Evolutionary conservation across 305 asterid genomes (phyloP).

Genomic region (Fraxinus albicans): DNA sequence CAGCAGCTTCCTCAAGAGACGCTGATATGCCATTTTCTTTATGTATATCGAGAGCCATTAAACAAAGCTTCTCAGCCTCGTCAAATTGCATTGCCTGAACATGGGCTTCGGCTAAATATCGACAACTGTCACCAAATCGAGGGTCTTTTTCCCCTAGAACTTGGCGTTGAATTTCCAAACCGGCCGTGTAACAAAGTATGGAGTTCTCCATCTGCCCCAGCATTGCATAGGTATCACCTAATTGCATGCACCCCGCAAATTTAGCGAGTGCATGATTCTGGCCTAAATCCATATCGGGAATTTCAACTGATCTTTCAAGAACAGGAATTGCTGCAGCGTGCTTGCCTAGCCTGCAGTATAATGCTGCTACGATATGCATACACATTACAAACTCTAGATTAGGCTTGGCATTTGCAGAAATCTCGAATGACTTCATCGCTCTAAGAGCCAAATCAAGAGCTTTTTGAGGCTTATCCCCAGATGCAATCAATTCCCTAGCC

Average conservation of each 20-base stretch:
- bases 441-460: conserved; percentile 77
- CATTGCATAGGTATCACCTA: conserved; percentile 92
- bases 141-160: conserved; percentile 83
- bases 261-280: conserved; percentile 86
- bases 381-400: conserved; percentile 79
- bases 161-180: conserved; percentile 81
- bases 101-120: conserved; percentile 94
- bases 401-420: conserved; percentile 34
- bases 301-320: conserved; percentile 75
- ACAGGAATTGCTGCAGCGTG: conserved; percentile 64
- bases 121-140: conserved; percentile 79
- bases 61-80: conserved; percentile 79
- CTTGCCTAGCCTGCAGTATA: conserved; percentile 64
- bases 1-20: conserved; percentile 88
- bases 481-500: conserved; percentile 61
- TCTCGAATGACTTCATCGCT: conserved; percentile 65
- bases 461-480: conserved; percentile 63
- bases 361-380: conserved; percentile 69
- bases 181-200: conserved; percentile 64
- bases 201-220: conserved; percentile 85
- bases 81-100: conserved; percentile 89
- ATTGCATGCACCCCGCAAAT: conserved; percentile 95
- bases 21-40: conserved; percentile 41
- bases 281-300: conserved; percentile 73
- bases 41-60: conserved; percentile 73